phyloP scores from a whole-genome alignment of 2,329 filamentous ascomycete species.

The Fusarium decemcellulare region DNA sequence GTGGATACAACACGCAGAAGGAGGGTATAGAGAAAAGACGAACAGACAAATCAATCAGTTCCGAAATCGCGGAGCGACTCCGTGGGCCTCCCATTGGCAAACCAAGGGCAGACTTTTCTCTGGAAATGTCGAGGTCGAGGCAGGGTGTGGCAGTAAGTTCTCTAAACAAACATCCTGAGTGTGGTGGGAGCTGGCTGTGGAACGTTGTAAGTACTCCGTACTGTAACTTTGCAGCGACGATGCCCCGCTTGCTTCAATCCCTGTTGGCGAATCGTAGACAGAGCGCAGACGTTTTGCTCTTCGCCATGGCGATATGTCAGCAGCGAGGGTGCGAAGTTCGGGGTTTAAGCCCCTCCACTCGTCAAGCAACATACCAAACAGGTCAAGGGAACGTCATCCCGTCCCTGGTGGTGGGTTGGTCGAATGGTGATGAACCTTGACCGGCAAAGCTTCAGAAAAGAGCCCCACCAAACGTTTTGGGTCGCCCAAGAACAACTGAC shows the following conservation, averaged over 20 bases:
- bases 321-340: background rate
- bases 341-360: background rate
- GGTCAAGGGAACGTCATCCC: constrained; percentile 23
- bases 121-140: background rate
- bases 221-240: background rate
- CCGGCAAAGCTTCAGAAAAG: background rate
- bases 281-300: background rate
- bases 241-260: background rate
- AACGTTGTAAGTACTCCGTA: constrained; percentile 5
- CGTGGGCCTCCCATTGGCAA: constrained; percentile 1
- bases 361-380: background rate
- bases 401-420: background rate
- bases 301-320: background rate
- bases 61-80: constrained; percentile 3
- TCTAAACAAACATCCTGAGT: background rate
- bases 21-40: constrained; percentile 13
- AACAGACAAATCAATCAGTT: background rate
- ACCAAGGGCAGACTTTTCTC: background rate
- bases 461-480: no score
- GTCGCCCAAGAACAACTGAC: background rate
- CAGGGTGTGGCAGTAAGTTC: background rate
- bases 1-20: constrained; percentile 1
- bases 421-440: constrained; percentile 2
- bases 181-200: constrained; percentile 9
- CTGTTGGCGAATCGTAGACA: constrained; percentile 3